These are phyloP conservation scores for Lentinus tigrinus DNA, from an alignment of 768 basidiomycete species.

Conservation along the genomic window DNA sequence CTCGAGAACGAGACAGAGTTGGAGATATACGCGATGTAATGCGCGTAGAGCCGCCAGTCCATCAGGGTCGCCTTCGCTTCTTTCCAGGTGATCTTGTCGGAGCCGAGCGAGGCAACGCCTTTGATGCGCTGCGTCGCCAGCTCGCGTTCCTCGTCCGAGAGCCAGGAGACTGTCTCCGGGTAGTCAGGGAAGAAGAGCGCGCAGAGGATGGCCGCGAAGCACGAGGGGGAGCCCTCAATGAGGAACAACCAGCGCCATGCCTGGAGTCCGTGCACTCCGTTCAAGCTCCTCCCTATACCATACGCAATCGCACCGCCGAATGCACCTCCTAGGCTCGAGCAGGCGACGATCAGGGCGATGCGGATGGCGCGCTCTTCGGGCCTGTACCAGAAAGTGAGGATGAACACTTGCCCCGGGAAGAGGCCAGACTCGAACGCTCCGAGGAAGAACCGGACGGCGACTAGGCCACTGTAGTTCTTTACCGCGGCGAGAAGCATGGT, in stretches of 20 bases:
- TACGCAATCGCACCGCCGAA: conserved; percentile 34
- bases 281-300: conserved; percentile 29
- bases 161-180: conserved; percentile 46
- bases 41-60: conserved; percentile 39
- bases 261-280: conserved; percentile 24
- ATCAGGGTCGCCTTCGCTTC: conserved; percentile 35
- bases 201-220: conserved; percentile 33
- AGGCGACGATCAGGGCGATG: conserved; percentile 32
- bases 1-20: conserved; percentile 44
- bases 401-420: conserved; percentile 43
- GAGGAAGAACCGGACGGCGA: conserved; percentile 38
- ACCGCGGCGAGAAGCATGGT: conserved; percentile 38
- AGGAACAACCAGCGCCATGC: conserved; percentile 39
- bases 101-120: conserved; percentile 36
- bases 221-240: conserved; percentile 48
- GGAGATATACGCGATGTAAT: conserved; percentile 43
- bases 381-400: conserved; percentile 47
- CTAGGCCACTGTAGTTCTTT: conserved; percentile 36
- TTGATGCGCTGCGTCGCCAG: conserved; percentile 38
- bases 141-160: conserved; percentile 41
- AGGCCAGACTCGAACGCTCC: conserved; percentile 43
- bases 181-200: conserved; percentile 45
- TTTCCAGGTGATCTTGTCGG: conserved; percentile 36
- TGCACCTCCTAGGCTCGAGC: conserved; percentile 29
- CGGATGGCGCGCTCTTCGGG: conserved; percentile 30